Evolutionary conservation across 306 rosid genomes (phyloP), one percentile per base, ranked within the genome.

Genomic region (Glycine latifolia): DNA sequence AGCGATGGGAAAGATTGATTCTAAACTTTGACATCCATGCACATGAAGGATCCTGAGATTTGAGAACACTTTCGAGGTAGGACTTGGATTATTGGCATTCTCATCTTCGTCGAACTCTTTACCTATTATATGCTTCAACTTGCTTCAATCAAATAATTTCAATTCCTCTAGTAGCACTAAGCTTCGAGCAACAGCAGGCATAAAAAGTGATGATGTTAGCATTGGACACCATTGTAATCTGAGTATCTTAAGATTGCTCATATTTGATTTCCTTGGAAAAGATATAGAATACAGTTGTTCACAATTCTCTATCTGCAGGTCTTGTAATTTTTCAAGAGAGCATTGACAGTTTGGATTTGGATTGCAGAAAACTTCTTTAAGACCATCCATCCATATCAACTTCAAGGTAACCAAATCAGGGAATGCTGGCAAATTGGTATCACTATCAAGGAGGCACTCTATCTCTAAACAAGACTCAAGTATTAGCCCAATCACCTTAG

Each of bases 321-420:
- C 62, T 7, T 56, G 31, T 56, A 56, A 56, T 2, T 56, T 56
- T 56, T 16, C 31, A 8, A 56, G 62, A 16, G 62, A 56, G 62
- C 62, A 16, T 16, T 15, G 62, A 31, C 35, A 56, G 20, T 20
- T 20, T 20, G 20, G 20, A 56, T 33, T 56, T 56, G 62, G 11
- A 15, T 56, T 33, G 8, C 62, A 5, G 62, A 56, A 56, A 56
- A 56, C 62, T 56, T 56, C 33, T 56, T 56, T 56, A 56, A 56
- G 62, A 56, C 62, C 62, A 56, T 56, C 62, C 62, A 56, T 56
- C 62, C 62, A 7, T 56, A 56, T 56, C 62, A 56, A 56, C 62
- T 16, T 56, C 62, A 56, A 56, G 33, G 62, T 56, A 15, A 56
- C 35, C 62, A 56, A 16, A 56, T 56, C 12, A 56, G 31, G 2